These are phyloP conservation scores for Cladorrhinum sp. DNA, from an alignment of 2,329 filamentous ascomycete genomes.

Conservation along the genomic window DNA sequence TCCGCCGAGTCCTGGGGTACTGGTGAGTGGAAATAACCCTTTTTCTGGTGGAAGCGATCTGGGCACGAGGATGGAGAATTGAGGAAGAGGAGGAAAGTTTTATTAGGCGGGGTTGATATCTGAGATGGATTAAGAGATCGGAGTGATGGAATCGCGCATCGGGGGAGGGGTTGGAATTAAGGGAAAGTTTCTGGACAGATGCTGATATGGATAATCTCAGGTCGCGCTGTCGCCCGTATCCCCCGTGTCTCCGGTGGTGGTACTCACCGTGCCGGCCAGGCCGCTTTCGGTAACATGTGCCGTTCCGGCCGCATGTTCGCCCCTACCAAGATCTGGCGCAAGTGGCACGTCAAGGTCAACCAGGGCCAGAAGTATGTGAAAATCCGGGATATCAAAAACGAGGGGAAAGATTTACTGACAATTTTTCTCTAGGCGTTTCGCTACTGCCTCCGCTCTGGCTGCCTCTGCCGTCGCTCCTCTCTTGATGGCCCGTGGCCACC, in stretches of 20 bases:
- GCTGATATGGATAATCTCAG: constrained; percentile 45
- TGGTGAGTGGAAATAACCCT: constrained; percentile 26
- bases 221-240: constrained; percentile 99
- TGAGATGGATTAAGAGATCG: background rate
- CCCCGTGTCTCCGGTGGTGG: constrained; percentile 99
- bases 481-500: constrained; percentile 95
- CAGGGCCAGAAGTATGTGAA: constrained; percentile 86
- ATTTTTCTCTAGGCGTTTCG: constrained; percentile 69
- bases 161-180: constrained; percentile 1
- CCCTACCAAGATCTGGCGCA: constrained; percentile 99
- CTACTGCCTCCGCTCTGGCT: constrained; percentile 94
- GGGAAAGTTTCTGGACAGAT: constrained; percentile 1
- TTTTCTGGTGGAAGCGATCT: constrained; percentile 1
- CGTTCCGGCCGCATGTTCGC: constrained; percentile 99
- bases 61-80: background rate
- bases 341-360: constrained; percentile 99
- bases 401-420: constrained; percentile 26
- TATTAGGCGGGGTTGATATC: background rate
- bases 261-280: constrained; percentile 99
- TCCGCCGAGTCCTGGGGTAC: constrained; percentile 91
- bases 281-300: constrained; percentile 99
- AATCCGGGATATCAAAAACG: background rate
- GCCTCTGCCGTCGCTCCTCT: constrained; percentile 94
- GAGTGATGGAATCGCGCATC: background rate
- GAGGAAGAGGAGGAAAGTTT: background rate